Conservation (phyloP, 2,329 filamentous ascomycete species). For the Parafenestella ontariensis region DNA sequence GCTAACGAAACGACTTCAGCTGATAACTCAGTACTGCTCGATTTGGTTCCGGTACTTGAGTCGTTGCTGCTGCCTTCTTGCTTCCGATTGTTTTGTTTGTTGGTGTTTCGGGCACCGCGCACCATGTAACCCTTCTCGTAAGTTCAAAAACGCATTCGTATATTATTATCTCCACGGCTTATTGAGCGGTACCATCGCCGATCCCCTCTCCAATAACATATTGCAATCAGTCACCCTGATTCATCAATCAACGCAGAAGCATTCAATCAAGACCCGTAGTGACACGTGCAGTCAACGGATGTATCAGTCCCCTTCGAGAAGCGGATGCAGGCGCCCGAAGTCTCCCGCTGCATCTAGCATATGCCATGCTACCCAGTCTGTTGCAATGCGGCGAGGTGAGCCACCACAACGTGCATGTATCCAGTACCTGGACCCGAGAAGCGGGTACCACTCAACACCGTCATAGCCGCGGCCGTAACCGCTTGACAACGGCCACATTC, state of each 20-base stretch:
- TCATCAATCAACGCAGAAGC: background rate
- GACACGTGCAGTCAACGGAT: constrained; percentile 5
- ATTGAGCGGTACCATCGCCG: background rate
- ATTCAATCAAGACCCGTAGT: background rate
- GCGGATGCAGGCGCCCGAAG: constrained; percentile 19
- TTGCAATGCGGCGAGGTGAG: constrained; percentile 27
- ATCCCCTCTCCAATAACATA: background rate
- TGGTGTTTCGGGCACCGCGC: background rate
- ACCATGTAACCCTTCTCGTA: background rate
- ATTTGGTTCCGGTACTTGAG: background rate
- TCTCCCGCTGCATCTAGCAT: constrained; percentile 17
- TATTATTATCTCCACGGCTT: background rate
- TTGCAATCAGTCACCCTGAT: background rate
- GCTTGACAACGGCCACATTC: constrained; percentile 8
- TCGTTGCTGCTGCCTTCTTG: background rate
- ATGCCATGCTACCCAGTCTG: constrained; percentile 49
- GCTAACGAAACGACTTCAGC: constrained; percentile 5
- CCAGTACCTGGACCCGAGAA: constrained; percentile 26
- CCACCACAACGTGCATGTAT: constrained; percentile 23
- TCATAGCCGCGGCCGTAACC: constrained; percentile 32
- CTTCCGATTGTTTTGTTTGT: background rate
- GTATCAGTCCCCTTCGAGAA: constrained; percentile 14
- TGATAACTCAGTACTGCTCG: background rate
- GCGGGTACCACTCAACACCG: constrained; percentile 31
- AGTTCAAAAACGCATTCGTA: background rate